phyloP scores from a whole-genome alignment of 1,139 yeast species.

The Pichiaceae sp. region DNA sequence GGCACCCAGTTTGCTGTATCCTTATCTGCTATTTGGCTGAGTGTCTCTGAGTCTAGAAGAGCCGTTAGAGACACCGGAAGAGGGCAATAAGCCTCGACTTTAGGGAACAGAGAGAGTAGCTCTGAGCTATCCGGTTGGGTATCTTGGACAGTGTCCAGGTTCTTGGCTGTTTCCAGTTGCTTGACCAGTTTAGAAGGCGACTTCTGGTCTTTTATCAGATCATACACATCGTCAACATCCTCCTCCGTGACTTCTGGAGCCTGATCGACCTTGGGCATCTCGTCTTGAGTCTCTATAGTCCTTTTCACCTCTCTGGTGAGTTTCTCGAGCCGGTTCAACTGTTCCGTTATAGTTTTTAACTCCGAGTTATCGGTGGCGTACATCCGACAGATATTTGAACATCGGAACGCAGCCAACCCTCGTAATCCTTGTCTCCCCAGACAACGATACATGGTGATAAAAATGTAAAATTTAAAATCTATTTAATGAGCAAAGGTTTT shows the following conservation, averaged over 20 bases:
- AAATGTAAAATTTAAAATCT: no score
- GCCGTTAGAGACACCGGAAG: slow-evolving; percentile 38
- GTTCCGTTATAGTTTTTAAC: no score
- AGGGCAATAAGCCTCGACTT: slow-evolving; percentile 15
- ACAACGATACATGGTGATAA: no score
- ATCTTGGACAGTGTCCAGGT: slow-evolving; percentile 2
- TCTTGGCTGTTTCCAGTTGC: no score
- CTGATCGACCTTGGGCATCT: slow-evolving; percentile 14
- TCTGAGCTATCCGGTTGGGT: slow-evolving; percentile 3
- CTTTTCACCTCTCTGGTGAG: slow-evolving; percentile 26
- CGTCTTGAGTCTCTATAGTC: slow-evolving; percentile 18
- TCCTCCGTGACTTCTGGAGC: slow-evolving; percentile 14
- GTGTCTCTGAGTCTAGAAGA: slow-evolving; percentile 36
- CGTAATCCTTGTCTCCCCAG: no score
- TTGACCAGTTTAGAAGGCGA: no score
- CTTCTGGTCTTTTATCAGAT: slow-evolving; percentile 2
- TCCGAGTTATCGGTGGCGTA: no score
- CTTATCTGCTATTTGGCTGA: slow-evolving; percentile 35
- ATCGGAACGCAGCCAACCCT: no score
- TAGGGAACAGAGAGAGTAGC: slow-evolving; percentile 17
- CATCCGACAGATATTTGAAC: no score
- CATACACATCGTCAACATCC: slow-evolving; percentile 25
- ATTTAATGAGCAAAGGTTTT: slow-evolving; percentile 7
- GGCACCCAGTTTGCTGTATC: slow-evolving; percentile 48
- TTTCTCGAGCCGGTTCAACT: slow-evolving; percentile 33